Evolutionary conservation across 2,329 filamentous ascomycete species (phyloP).

Genomic region (Monilinia fructicola): DNA sequence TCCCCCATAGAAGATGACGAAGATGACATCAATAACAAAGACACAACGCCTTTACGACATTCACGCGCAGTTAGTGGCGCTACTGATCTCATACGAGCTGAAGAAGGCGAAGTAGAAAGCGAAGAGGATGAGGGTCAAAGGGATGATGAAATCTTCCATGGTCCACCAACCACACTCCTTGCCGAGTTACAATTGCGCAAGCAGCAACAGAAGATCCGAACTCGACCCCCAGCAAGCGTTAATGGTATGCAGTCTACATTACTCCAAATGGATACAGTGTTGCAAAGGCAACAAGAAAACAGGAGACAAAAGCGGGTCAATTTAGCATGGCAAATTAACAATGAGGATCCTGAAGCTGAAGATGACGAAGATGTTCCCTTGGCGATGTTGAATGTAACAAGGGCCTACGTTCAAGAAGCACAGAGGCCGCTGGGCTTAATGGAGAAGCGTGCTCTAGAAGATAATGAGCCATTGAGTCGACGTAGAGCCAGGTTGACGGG

Average conservation of each 20-base stretch:
- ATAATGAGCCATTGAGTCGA: constrained; percentile 69
- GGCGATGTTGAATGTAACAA: constrained; percentile 70
- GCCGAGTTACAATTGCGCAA: constrained; percentile 92
- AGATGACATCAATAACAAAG: constrained; percentile 32
- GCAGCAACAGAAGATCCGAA: constrained; percentile 79
- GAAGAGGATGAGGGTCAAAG: constrained; percentile 47
- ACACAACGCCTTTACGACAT: constrained; percentile 30
- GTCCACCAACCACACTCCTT: constrained; percentile 82
- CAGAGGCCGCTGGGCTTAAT: constrained; percentile 71
- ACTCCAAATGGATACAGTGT: constrained; percentile 85
- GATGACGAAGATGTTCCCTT: constrained; percentile 85
- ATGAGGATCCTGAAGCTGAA: constrained; percentile 49
- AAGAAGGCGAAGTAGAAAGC: constrained; percentile 45
- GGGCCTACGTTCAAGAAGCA: constrained; percentile 47
- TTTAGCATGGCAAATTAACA: constrained; percentile 77
- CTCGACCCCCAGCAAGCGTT: constrained; percentile 61
- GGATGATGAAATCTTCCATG: constrained; percentile 56
- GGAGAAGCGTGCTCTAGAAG: constrained; percentile 81
- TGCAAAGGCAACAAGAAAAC: constrained; percentile 75
- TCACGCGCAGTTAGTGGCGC: constrained; percentile 27
- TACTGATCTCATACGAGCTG: constrained; percentile 24
- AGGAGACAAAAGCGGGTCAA: constrained; percentile 75
- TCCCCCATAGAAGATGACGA: constrained; percentile 33
- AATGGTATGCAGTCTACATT: constrained; percentile 89
- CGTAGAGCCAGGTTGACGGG: constrained; percentile 39